phyloP scores from a whole-genome alignment of 139 green algal genomes.

The Chlorella ohadii region DNA sequence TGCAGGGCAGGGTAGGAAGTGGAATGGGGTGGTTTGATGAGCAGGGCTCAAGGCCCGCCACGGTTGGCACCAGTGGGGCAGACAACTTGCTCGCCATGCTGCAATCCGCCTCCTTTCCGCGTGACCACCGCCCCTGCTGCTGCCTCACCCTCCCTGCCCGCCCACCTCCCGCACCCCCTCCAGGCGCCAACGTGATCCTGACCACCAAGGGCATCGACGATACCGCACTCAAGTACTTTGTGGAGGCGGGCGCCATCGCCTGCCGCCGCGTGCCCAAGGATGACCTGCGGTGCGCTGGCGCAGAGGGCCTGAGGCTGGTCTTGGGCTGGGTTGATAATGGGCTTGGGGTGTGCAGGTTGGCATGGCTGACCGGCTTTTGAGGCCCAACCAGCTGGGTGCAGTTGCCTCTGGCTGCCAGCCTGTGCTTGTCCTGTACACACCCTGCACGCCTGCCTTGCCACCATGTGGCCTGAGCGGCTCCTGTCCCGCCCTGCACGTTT shows the following conservation, averaged over 20 bases:
- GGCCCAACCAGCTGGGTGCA: too few relatives aligned
- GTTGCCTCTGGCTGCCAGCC: too few relatives aligned
- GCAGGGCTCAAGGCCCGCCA: too few relatives aligned
- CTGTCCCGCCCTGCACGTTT: background rate
- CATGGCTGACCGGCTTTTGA: too few relatives aligned
- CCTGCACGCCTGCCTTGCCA: background rate
- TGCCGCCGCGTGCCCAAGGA: constrained; percentile 94
- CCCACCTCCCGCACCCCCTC: background rate
- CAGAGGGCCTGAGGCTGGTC: too few relatives aligned
- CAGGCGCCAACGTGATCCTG: constrained; percentile 97
- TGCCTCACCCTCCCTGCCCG: background rate
- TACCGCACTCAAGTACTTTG: constrained; percentile 97
- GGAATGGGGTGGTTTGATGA: background rate
- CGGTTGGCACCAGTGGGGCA: background rate
- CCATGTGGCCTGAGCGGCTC: too few relatives aligned
- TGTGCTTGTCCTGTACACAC: too few relatives aligned
- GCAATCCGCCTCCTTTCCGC: too few relatives aligned
- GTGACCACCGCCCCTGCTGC: background rate
- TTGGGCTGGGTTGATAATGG: too few relatives aligned
- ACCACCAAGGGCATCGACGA: constrained; percentile 99
- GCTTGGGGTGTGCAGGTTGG: too few relatives aligned
- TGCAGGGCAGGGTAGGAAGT: background rate
- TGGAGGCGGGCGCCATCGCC: constrained; percentile 95
- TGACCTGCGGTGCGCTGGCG: constrained; percentile 80
- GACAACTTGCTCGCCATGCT: background rate